These are phyloP conservation scores for Acmispon strigosus DNA, from an alignment of 306 rosid genomes.

Conservation along the genomic window DNA sequence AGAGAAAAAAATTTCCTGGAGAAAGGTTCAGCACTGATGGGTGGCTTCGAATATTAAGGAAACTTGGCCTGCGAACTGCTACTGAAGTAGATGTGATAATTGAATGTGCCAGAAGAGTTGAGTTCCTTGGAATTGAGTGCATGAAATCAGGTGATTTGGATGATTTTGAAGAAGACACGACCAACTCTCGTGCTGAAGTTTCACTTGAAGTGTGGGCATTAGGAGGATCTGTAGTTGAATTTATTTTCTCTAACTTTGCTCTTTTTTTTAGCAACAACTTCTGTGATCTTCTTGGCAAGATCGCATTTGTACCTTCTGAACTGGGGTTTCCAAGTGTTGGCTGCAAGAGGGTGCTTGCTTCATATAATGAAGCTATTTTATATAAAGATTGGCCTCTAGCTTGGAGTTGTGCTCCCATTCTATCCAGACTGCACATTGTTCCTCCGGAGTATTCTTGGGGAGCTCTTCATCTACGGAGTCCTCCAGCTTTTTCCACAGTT, in stretches of 20 bases:
- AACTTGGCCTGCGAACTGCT: slow-evolving; percentile 76
- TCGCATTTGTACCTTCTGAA: slow-evolving; percentile 85
- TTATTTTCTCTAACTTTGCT: slow-evolving; percentile 81
- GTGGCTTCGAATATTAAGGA: slow-evolving; percentile 90
- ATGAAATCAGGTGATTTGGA: slow-evolving; percentile 59
- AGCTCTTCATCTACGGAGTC: slow-evolving; percentile 75
- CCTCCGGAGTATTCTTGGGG: slow-evolving; percentile 98
- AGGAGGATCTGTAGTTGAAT: slow-evolving; percentile 84
- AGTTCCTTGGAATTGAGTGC: slow-evolving; percentile 80
- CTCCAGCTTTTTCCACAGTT: slow-evolving; percentile 73
- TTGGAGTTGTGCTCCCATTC: slow-evolving; percentile 94
- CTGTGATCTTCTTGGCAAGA: slow-evolving; percentile 78
- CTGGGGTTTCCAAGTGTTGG: slow-evolving; percentile 79
- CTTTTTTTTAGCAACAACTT: slow-evolving; percentile 76
- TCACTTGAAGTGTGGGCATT: slow-evolving; percentile 78
- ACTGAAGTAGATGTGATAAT: slow-evolving; percentile 73
- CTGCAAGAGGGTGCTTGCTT: slow-evolving; percentile 81
- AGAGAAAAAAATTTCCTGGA: slow-evolving; percentile 85
- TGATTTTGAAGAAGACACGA: slow-evolving; percentile 59
- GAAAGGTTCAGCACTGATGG: slow-evolving; percentile 83
- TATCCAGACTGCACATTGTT: slow-evolving; percentile 50
- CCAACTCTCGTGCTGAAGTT: slow-evolving; percentile 49
- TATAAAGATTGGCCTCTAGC: slow-evolving; percentile 92
- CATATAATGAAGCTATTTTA: slow-evolving; percentile 76
- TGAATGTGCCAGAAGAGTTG: slow-evolving; percentile 93